Evolutionary conservation across 192 early-diverging fungal species (phyloP), one percentile per base, ranked within the genome.

Genomic region (Backusella luteola): DNA sequence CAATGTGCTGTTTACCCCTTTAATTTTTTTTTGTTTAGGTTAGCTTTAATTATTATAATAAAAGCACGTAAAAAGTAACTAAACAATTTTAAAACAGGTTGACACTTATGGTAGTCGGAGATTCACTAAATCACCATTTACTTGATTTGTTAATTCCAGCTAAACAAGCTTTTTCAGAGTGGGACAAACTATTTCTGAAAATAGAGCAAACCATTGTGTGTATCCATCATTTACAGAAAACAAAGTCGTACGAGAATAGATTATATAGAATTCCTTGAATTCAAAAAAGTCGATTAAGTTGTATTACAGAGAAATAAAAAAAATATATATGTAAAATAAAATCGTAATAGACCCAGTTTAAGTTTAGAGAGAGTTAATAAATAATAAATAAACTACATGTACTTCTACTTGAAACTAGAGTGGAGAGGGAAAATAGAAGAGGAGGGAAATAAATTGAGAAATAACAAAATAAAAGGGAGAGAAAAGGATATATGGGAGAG

Each of bases 181-280:
- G 15, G 46, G 56, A 67, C 56, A 70, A 35, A 67, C 42, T 44
- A 44, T 44, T 63, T 63, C 23, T 63, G 56, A 63, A 63, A 63
- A 63, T 63, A 63, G 56, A 8, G 9, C 23, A 63, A 63, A 29
- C 12, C 9, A 63, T 29, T 63, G 23, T 63, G 56, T 63, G 56
- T 63, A 63, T 26, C 56, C 56, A 63, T 63, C 23, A 63, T 63
- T 63, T 29, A 63, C 56, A 63, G 56, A 63, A 63, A 63, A 63
- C 5, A 29, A 63, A 63, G 56, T 63, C 21, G 56, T 63, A 63
- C 56, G 0, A 63, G 11, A 63, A 29, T 63, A 8, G 21, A 8
- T 63, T 63, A 9, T 63, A 63, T 63, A 63, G 56, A 63, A 63
- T 63, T 63, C 56, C 56, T 63, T 63, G 56, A 63, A 63, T 63